Evolutionary conservation across 2,329 filamentous ascomycete species (phyloP).

Genomic region (Colletotrichum shisoi): DNA sequence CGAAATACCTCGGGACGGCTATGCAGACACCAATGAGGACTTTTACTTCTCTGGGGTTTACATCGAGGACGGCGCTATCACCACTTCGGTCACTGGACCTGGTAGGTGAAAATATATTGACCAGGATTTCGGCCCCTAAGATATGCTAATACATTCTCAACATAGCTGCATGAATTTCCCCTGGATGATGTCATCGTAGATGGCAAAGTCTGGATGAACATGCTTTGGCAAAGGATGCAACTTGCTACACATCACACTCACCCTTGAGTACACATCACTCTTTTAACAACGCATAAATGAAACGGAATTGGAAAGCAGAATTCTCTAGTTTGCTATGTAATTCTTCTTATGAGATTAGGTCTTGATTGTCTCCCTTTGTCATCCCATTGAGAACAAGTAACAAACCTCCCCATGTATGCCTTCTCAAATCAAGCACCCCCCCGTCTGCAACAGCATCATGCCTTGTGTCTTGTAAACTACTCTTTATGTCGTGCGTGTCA

Average conservation of each 20-base stretch:
- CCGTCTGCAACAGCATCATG: neutral
- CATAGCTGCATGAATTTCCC: constrained; percentile 8
- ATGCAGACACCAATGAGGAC: constrained; percentile 66
- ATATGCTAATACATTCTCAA: neutral
- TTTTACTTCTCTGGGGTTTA: constrained; percentile 78
- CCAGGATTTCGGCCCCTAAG: neutral
- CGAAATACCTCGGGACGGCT: constrained; percentile 66
- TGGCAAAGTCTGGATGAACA: neutral
- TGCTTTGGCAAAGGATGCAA: neutral
- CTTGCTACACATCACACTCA: neutral
- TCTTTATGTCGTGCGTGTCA: too few relatives aligned
- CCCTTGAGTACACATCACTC: constrained; percentile 11
- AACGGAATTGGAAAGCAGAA: neutral
- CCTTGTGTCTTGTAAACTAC: too few relatives aligned
- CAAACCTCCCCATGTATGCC: neutral
- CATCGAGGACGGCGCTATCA: constrained; percentile 60
- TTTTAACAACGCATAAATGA: constrained; percentile 3
- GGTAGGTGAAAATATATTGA: neutral
- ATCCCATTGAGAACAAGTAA: too few relatives aligned
- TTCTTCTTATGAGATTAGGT: neutral
- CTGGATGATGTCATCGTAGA: neutral
- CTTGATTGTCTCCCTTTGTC: neutral
- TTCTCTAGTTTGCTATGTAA: neutral
- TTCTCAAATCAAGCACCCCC: neutral
- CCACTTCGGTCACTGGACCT: constrained; percentile 47